Base-by-base conservation (phyloP, 257 asterid species). In the Ophiorrhiza pumila region DNA sequence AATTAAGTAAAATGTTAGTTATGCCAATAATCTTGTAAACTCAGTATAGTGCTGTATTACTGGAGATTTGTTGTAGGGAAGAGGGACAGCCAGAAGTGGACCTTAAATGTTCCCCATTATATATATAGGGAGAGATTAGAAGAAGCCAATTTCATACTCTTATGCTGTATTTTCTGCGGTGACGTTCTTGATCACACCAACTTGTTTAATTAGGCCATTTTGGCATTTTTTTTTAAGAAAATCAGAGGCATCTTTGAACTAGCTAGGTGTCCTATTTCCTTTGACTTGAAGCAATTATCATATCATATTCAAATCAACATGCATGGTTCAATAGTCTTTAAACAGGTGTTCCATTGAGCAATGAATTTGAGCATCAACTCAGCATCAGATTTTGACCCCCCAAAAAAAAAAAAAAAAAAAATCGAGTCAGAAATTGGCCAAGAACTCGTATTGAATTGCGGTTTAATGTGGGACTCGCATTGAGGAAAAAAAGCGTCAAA, bases 61-160 rank as follows among this genome's bases (percentile, higher is more conserved):
- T 64, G 50, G 18, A 52, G 56, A 72, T 22, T 71, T 50, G 67
- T 63, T 77, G 91, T 84, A 72, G 80, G 80, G 91, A 74, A 79
- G 65, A 58, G 74, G 80, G 88, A 71, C 76, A 77, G 62, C 85
- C 80, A 25, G 27, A 69, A 23, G 81, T 78, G 89, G 88, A 77
- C 78, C 75, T 73, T 65, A 53, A 59, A 63, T 85, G 85, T 82
- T 80, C 70, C 81, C 92, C 92, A 85, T 80, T 79, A 68, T 35
- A 65, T 43, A 35, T 65, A 42, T 37, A 53, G n/a, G n/a, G n/a
- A n/a, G n/a, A 56, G 50, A 15, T 72, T 41, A 59, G 70, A 68
- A 58, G 55, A 34, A 45, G 58, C 60, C 68, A 50, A 42, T 25
- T 37, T 67, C 50, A 60, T 32, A 53, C 69, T 66, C n/a, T 63